These are phyloP conservation scores for Calocera cornea DNA, from an alignment of 768 basidiomycete genomes.

Conservation along the genomic window DNA sequence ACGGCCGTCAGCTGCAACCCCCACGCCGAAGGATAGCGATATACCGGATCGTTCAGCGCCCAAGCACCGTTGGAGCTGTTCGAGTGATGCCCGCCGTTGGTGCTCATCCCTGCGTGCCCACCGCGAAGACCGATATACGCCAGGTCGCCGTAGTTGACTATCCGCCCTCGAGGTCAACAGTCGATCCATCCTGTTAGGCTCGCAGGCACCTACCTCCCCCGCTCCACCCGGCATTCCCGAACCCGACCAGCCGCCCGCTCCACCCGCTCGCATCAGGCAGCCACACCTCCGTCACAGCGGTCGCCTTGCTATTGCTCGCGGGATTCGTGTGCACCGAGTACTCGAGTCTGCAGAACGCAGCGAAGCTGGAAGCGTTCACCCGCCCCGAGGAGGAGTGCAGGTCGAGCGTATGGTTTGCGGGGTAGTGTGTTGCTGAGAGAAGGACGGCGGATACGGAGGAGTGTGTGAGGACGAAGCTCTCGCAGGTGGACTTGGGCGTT, in stretches of 20 bases:
- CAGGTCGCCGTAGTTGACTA: not conserved
- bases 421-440: not conserved
- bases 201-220: not conserved
- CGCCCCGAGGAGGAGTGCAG: not conserved
- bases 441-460: not conserved
- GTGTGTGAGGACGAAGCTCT: not conserved
- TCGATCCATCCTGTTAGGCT: not conserved
- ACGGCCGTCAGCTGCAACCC: not conserved
- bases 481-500: not conserved
- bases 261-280: not conserved
- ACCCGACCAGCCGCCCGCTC: not conserved
- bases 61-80: not conserved
- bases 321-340: not conserved
- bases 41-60: not conserved
- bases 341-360: not conserved
- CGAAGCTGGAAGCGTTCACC: not conserved
- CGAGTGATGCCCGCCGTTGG: not conserved
- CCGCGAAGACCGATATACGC: not conserved
- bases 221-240: constrained; percentile 1
- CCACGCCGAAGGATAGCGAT: not conserved
- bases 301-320: not conserved
- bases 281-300: not conserved
- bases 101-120: not conserved
- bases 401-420: not conserved
- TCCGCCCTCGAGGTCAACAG: not conserved